A percentile compares a stretch with the other conserved stretches of the same genome.
Evolutionary conservation across 257 asterid species (phyloP).

Genomic region (Osmanthus fragrans): DNA sequence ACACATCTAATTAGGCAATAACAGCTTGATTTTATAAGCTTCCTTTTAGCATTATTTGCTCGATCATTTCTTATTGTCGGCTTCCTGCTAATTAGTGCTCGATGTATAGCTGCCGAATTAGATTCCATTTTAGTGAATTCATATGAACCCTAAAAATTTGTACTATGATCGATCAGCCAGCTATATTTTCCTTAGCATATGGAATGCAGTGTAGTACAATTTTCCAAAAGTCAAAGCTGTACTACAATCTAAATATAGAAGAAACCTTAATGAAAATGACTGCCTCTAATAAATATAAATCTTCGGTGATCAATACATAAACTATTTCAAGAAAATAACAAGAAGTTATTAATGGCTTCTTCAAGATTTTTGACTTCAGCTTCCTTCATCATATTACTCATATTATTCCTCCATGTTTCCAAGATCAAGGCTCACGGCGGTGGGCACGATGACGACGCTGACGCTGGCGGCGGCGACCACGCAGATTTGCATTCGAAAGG

Average conservation of each 20-base stretch:
- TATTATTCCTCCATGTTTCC: constrained; percentile 42
- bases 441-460: constrained; percentile 26
- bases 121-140: neutral
- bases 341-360: constrained; percentile 28
- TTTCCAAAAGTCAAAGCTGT: constrained; percentile 38
- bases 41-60: no score
- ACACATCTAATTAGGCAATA: no score
- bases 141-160: neutral
- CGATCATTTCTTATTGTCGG: no score
- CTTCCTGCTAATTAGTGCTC: no score
- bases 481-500: constrained; percentile 38
- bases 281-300: neutral
- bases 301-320: neutral
- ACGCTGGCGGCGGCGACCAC: constrained; percentile 1
- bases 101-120: neutral
- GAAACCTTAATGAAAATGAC: neutral
- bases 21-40: no score
- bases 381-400: constrained; percentile 29
- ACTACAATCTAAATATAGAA: constrained; percentile 26
- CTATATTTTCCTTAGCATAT: neutral
- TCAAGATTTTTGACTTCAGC: constrained; percentile 43
- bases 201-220: constrained; percentile 32
- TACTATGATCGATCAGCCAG: neutral
- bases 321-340: neutral
- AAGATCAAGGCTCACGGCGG: constrained; percentile 55